Percentiles rank a stretch among this genome's conserved stretches.
These are phyloP conservation scores for Zizania palustris DNA, from an alignment of 202 grass and related monocot genomes.

Conservation along the genomic window DNA sequence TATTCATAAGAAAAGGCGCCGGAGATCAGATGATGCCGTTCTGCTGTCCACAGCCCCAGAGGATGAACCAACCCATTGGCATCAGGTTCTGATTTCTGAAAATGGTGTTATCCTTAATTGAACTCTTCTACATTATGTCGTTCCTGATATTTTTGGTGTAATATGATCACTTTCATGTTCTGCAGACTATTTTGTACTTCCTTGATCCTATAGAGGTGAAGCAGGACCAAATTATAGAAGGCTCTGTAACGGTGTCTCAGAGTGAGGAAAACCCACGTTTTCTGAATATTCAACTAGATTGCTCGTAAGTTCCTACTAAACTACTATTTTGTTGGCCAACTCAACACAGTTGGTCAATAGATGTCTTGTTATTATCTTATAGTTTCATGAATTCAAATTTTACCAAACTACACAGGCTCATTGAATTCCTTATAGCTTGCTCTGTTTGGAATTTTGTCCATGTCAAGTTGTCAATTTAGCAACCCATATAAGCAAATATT, in stretches of 20 bases:
- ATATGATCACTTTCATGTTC: conserved; percentile 41
- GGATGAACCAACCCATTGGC: conserved; percentile 88
- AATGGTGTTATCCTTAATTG: conserved; percentile 24
- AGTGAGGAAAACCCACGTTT: conserved; percentile 81
- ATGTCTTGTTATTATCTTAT: conserved; percentile 1
- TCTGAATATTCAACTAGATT: conserved; percentile 83
- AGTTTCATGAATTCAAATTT: conserved; percentile 6
- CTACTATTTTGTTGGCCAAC: not conserved
- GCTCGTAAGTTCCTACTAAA: conserved; percentile 59
- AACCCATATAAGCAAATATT: conserved; percentile 9
- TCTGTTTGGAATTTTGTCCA: conserved; percentile 19
- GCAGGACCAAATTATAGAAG: conserved; percentile 83
- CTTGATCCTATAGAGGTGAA: conserved; percentile 78
- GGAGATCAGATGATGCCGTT: conserved; percentile 52
- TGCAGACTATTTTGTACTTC: conserved; percentile 90
- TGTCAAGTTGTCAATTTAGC: not conserved
- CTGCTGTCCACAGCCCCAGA: conserved; percentile 88
- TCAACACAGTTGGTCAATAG: not conserved
- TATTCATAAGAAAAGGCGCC: conserved; percentile 62
- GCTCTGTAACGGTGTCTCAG: conserved; percentile 68
- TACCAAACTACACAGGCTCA: not conserved
- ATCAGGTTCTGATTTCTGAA: conserved; percentile 62
- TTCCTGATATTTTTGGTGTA: conserved; percentile 11
- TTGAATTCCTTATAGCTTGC: conserved; percentile 7
- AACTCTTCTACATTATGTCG: conserved; percentile 11